These are phyloP conservation scores for Fusarium miscanthi DNA, from an alignment of 2,329 filamentous ascomycete species.

Conservation along the genomic window DNA sequence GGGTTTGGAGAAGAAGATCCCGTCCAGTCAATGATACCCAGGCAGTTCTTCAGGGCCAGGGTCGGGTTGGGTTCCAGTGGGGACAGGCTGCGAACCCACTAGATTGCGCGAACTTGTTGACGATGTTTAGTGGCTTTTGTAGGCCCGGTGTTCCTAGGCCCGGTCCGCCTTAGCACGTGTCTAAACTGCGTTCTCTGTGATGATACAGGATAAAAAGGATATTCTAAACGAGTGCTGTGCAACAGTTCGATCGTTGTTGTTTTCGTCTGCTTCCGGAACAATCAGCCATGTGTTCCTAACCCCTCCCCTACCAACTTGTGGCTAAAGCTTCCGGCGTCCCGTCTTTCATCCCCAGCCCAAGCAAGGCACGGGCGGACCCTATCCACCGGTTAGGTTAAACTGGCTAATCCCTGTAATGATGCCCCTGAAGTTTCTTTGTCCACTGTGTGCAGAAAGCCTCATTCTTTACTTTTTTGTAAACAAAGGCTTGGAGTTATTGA, in stretches of 20 bases:
- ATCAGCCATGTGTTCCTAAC: neutral
- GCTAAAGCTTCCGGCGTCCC: conserved; percentile 4
- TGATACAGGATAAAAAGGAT: neutral
- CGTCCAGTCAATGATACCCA: conserved; percentile 1
- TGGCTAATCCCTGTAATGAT: conserved; percentile 13
- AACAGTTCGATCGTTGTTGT: neutral
- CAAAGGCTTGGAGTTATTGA: neutral
- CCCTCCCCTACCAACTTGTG: neutral
- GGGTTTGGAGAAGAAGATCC: conserved; percentile 37
- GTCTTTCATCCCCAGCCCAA: neutral
- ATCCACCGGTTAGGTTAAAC: conserved; percentile 5
- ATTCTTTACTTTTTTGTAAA: conserved; percentile 27
- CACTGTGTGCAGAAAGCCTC: conserved; percentile 18
- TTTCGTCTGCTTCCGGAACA: neutral
- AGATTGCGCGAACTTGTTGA: conserved; percentile 23
- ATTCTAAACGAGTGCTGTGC: neutral
- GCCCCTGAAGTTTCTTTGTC: conserved; percentile 21
- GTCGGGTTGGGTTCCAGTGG: conserved; percentile 20
- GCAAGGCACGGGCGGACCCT: conserved; percentile 9
- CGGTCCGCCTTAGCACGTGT: neutral
- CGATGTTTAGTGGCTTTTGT: conserved; percentile 22
- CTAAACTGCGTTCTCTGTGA: neutral
- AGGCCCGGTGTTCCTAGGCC: neutral
- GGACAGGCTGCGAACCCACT: conserved; percentile 17
- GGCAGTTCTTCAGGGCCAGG: neutral